Conservation (phyloP, 1,284 basidiomycete species). For the Boletus sp. region DNA sequence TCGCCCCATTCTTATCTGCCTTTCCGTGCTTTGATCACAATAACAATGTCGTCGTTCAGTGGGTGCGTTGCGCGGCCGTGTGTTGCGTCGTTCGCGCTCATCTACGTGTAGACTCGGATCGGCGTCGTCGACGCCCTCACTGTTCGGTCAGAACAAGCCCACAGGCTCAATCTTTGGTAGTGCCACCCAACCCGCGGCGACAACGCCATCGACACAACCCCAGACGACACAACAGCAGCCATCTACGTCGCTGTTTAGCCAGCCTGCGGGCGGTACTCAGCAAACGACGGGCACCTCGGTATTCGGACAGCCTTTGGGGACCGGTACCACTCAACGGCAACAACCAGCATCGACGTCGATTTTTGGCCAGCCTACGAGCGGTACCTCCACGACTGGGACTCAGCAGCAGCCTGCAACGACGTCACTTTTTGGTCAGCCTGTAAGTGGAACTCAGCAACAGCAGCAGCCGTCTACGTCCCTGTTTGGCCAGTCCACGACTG, state of each 20-base stretch:
- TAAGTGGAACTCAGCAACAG: conserved; percentile 12
- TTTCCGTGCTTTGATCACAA: too few species aligned
- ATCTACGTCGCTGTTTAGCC: conserved; percentile 24
- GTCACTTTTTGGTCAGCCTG: conserved; percentile 25
- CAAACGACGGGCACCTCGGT: conserved; percentile 25
- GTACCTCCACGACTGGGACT: conserved; percentile 7
- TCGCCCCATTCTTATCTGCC: too few species aligned
- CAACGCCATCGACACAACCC: conserved; percentile 29
- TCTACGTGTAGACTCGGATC: conserved; percentile 16
- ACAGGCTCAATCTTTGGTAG: conserved; percentile 30
- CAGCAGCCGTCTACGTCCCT: conserved; percentile 16
- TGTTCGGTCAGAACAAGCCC: conserved; percentile 30
- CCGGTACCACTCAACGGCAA: conserved; percentile 11
- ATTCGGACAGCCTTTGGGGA: conserved; percentile 23
- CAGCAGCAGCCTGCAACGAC: conserved; percentile 16
- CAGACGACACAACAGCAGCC: conserved; percentile 28
- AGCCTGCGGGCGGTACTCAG: conserved; percentile 26
- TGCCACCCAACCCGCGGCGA: conserved; percentile 23
- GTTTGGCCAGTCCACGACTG: conserved; percentile 19
- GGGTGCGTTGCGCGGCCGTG: conserved; percentile 16
- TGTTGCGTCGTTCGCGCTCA: conserved; percentile 10
- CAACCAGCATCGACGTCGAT: conserved; percentile 14
- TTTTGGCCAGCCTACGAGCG: conserved; percentile 32
- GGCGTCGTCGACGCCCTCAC: conserved; percentile 22
- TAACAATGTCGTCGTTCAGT: conserved; percentile 20